Evolutionary conservation across 352 stramenopile species (phyloP).

Genomic region (Globisporangium cederbergense): DNA sequence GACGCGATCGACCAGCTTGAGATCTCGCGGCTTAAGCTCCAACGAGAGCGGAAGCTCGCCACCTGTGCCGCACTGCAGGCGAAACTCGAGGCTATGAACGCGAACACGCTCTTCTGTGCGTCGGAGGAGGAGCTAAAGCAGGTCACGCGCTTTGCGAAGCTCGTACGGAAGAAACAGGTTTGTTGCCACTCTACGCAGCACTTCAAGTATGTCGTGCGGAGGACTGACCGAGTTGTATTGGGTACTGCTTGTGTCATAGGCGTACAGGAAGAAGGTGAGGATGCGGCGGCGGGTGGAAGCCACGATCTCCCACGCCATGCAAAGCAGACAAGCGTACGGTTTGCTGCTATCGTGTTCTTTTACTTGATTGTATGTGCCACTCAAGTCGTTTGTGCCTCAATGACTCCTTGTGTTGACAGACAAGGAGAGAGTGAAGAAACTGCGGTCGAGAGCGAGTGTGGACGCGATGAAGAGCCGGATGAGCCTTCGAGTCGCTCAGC

Average conservation of each 20-base stretch:
- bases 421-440: not conserved
- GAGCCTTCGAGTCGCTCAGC: not conserved
- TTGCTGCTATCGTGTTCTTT: not conserved
- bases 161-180: constrained; percentile 32
- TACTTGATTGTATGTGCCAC: too few relatives aligned
- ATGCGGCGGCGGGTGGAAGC: constrained; percentile 5
- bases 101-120: constrained; percentile 17
- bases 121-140: not conserved
- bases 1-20: constrained; percentile 12
- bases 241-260: constrained; percentile 1
- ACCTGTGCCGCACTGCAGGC: constrained; percentile 20
- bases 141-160: constrained; percentile 20
- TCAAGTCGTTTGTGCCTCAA: not conserved
- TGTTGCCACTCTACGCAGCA: not conserved
- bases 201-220: too few relatives aligned
- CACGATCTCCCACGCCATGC: constrained; percentile 10
- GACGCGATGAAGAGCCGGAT: not conserved
- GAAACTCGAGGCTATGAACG: constrained; percentile 19
- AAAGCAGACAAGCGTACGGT: constrained; percentile 5
- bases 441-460: not conserved
- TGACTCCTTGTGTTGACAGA: not conserved
- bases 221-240: too few relatives aligned
- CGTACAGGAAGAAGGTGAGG: constrained; percentile 16
- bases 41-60: constrained; percentile 22
- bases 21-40: constrained; percentile 23